Evolutionary conservation across 2,329 filamentous ascomycete genomes (phyloP).

Genomic region (Diaporthe sp.): DNA sequence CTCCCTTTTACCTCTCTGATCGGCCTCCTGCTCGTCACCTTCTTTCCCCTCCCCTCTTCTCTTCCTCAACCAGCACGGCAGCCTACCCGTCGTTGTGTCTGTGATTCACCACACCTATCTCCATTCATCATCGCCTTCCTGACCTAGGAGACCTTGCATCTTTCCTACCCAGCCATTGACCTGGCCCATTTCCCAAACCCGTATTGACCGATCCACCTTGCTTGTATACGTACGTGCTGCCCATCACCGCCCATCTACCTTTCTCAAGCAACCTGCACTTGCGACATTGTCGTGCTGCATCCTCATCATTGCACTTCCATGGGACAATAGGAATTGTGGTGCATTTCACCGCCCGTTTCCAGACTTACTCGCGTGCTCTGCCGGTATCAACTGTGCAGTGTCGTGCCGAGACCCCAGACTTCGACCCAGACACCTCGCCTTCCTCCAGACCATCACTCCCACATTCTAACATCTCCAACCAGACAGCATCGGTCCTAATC

Average conservation of each 20-base stretch:
- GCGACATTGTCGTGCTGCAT: not conserved
- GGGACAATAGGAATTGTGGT: not conserved
- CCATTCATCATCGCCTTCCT: conserved; percentile 15
- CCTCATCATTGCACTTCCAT: not conserved
- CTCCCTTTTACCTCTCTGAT: conserved; percentile 25
- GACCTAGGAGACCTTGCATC: conserved; percentile 12
- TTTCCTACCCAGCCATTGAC: conserved; percentile 3
- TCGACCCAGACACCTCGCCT: not conserved
- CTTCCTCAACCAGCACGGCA: conserved; percentile 31
- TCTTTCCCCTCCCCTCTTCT: conserved; percentile 20
- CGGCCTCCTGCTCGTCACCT: conserved; percentile 7
- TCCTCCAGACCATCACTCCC: not conserved
- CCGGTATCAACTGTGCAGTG: not conserved
- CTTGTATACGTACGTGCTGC: conserved; percentile 14
- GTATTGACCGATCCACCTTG: conserved; percentile 1
- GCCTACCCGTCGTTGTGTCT: conserved; percentile 19
- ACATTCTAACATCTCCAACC: not conserved
- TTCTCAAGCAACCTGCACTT: not conserved
- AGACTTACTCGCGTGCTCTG: conserved; percentile 29
- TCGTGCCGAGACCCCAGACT: conserved; percentile 6
- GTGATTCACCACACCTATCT: conserved; percentile 28
- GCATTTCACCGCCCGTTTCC: conserved; percentile 6
- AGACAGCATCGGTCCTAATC: conserved; percentile 29
- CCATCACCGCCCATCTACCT: not conserved
- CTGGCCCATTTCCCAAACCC: not conserved